phyloP scores from a whole-genome alignment of 345 rosid genomes.

The Kandelia obovata region DNA sequence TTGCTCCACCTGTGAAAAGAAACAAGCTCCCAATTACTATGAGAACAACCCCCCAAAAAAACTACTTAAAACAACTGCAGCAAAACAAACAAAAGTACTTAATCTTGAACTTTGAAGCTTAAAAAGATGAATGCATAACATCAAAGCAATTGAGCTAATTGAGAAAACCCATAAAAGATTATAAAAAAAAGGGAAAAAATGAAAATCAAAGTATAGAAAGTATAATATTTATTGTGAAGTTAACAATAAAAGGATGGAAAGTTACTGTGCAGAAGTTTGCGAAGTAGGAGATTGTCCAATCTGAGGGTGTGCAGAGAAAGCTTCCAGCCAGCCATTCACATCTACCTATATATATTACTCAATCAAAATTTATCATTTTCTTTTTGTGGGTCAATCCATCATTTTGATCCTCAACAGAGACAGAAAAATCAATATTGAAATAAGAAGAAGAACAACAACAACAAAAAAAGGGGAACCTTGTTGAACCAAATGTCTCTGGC shows the following conservation, averaged over 20 bases:
- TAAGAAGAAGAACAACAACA: background rate
- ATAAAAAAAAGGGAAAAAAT: background rate
- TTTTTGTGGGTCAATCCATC: too few species aligned
- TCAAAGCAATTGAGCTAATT: background rate
- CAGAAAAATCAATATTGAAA: too few species aligned
- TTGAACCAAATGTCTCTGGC: slow-evolving; percentile 86
- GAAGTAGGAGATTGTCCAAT: slow-evolving; percentile 60
- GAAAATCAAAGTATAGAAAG: background rate
- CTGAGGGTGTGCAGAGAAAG: slow-evolving; percentile 87
- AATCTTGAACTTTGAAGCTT: background rate
- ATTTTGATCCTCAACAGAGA: too few species aligned
- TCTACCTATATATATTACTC: slow-evolving; percentile 39
- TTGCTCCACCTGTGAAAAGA: slow-evolving; percentile 53
- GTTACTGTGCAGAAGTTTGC: slow-evolving; percentile 44
- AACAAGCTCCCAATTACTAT: background rate
- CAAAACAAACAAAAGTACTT: too few species aligned
- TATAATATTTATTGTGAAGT: background rate
- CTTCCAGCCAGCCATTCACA: slow-evolving; percentile 83
- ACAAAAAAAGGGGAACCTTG: slow-evolving; percentile 29
- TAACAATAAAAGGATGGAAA: slow-evolving; percentile 3
- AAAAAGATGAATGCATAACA: slow-evolving; percentile 2
- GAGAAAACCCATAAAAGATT: background rate
- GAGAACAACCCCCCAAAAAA: background rate
- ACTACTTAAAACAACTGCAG: background rate
- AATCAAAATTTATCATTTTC: too few species aligned